These are phyloP conservation scores for Didymella exigua DNA, from an alignment of 2,329 filamentous ascomycete species.

Conservation along the genomic window DNA sequence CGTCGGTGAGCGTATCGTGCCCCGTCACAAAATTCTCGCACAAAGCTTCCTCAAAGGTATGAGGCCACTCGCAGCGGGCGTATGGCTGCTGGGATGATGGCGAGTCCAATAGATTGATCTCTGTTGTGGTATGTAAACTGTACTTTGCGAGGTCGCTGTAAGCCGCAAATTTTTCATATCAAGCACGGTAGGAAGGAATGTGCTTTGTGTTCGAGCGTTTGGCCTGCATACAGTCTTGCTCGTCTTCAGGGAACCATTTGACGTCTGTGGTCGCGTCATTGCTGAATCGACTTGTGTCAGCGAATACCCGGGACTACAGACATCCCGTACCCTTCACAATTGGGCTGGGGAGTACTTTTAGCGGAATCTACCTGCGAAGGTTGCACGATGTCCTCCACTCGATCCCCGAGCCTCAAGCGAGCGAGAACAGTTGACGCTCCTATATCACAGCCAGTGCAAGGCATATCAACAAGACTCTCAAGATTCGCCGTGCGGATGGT, in stretches of 20 bases:
- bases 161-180: background rate
- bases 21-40: background rate
- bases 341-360: background rate
- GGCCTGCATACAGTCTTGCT: background rate
- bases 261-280: background rate
- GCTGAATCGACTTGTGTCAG: background rate
- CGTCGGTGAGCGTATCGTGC: background rate
- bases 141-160: background rate
- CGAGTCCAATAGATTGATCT: background rate
- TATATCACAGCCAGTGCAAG: background rate
- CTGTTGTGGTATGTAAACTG: background rate
- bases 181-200: background rate
- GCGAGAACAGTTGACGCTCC: background rate
- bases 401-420: conserved; percentile 1
- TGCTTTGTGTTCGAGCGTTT: background rate
- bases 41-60: background rate
- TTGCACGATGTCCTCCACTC: background rate
- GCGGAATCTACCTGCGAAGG: background rate
- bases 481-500: background rate
- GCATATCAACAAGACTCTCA: background rate
- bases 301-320: background rate
- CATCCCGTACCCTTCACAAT: background rate
- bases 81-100: background rate
- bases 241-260: background rate
- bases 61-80: background rate